phyloP scores from a whole-genome alignment of 1,284 basidiomycete genomes.

The Hypsizygus ulmarius region DNA sequence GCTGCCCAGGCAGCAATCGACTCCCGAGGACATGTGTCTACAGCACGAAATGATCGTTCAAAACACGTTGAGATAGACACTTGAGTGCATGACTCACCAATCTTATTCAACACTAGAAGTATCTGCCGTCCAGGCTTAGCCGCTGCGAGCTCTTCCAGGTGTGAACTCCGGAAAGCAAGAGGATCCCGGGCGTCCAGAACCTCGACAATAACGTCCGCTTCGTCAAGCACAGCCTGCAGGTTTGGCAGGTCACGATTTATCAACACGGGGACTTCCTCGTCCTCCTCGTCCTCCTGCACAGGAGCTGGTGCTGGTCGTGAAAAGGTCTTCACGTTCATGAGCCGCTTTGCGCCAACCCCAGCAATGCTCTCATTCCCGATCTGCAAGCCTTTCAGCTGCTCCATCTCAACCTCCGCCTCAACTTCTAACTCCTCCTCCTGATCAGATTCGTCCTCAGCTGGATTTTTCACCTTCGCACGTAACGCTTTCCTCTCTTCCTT shows the following conservation, averaged over 20 bases:
- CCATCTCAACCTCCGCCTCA: conserved; percentile 26
- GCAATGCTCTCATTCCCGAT: conserved; percentile 42
- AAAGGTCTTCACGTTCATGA: conserved; percentile 33
- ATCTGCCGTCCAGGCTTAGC: conserved; percentile 50
- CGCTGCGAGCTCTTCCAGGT: conserved; percentile 59
- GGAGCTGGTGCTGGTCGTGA: conserved; percentile 24
- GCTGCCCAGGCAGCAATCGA: conserved; percentile 75
- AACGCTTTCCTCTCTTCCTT: conserved; percentile 59
- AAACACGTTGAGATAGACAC: conserved; percentile 3
- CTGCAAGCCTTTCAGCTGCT: conserved; percentile 33
- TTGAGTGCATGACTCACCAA: conserved; percentile 52
- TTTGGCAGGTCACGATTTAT: conserved; percentile 68
- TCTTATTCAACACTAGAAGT: conserved; percentile 83
- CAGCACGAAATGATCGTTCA: conserved; percentile 12
- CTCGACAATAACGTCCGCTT: conserved; percentile 82
- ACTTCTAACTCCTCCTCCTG: conserved; percentile 29
- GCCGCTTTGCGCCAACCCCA: conserved; percentile 39
- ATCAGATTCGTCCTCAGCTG: conserved; percentile 30
- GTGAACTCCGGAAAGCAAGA: conserved; percentile 60
- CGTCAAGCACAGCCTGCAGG: conserved; percentile 72
- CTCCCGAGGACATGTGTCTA: conserved; percentile 85
- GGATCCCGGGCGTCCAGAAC: conserved; percentile 89
- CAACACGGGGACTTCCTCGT: conserved; percentile 56
- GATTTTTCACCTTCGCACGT: conserved; percentile 22
- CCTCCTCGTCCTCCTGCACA: conserved; percentile 36